Evolutionary conservation across 192 early-diverging fungal species (phyloP).

Genomic region (Diversispora epigaea): DNA sequence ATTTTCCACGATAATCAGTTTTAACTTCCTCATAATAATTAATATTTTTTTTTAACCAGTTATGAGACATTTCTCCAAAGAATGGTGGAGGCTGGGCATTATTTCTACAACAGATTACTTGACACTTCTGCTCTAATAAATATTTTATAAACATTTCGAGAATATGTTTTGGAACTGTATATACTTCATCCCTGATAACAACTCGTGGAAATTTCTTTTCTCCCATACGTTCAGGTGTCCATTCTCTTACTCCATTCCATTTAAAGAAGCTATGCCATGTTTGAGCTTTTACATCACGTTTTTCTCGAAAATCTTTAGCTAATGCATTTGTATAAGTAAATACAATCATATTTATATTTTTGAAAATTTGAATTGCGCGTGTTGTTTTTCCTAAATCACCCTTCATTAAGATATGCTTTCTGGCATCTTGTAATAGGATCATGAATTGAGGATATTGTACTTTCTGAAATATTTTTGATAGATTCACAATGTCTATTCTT

Average conservation of each 20-base stretch:
- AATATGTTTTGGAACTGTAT: conserved; percentile 20
- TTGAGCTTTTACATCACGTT: conserved; percentile 11
- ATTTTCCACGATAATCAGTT: conserved; percentile 15
- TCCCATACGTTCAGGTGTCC: conserved; percentile 7
- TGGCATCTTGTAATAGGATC: conserved; percentile 19
- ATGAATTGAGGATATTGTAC: conserved; percentile 7
- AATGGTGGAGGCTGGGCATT: conserved; percentile 20
- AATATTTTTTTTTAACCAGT: conserved; percentile 25
- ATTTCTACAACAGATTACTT: conserved; percentile 23
- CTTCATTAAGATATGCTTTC: conserved; percentile 16
- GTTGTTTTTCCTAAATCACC: conserved; percentile 22
- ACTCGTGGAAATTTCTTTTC: conserved; percentile 27
- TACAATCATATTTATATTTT: conserved; percentile 17
- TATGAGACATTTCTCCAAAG: conserved; percentile 18
- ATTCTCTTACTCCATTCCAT: conserved; percentile 8
- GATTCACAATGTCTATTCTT: conserved; percentile 3
- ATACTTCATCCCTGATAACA: conserved; percentile 21
- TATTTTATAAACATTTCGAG: conserved; percentile 25
- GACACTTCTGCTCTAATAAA: conserved; percentile 27
- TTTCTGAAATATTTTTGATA: background rate
- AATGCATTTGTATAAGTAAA: conserved; percentile 11
- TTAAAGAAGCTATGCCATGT: too few relatives aligned
- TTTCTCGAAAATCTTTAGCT: conserved; percentile 3
- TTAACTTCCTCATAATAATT: conserved; percentile 28
- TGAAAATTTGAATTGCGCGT: conserved; percentile 19